Evolutionary conservation across 345 rosid genomes (phyloP), one percentile per base, ranked within the genome.

Genomic region (Euphorbia peplus): DNA sequence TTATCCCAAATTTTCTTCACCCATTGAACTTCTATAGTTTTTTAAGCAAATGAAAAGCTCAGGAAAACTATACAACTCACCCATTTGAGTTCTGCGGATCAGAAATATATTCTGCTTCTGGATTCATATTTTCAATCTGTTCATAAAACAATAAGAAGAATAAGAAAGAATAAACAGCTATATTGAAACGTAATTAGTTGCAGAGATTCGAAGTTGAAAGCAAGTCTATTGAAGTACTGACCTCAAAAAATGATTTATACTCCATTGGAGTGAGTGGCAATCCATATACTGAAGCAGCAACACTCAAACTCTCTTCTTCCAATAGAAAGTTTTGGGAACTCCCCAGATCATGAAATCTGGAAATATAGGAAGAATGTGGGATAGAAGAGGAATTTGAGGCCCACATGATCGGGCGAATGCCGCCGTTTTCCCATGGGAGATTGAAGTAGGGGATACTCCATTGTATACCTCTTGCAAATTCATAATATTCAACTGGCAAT

Each of bases 401-500:
- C 79, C 80, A 81, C 85, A 88, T 80, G 77, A 86, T 68, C 41
- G 87, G 82, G 54, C 70, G 88, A 39, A 78, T 66, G 24, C 82
- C 72, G 47, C 88, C 82, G 52, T 71, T 77, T 78, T 91, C 98
- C 98, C 98, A 90, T 14, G 98, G 97, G 67, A 89, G 97, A 80
- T 76, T 83, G 57, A 89, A 86, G 80, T 93, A 89, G 39, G 97
- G 98, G 80, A 93, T 74, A 61, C 91, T 91, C 98, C 96, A 91
- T 63, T 84, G 90, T 48, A 93, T 57, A 56, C 85, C 80, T 79
- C 91, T 80, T 29, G 83, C 80, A 72, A 91, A 75, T 69, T 93
- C 97, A 63, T 82, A 89, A 73, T 86, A 93, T 50, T 85, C 89
- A 18, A 85, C 81, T 10, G 97, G 98, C 69, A 91, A 74, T 21